Percentiles rank a stretch among this genome's conserved stretches.
Conservation (phyloP, 2,329 filamentous ascomycete species). For the Colletotrichum sp. region DNA sequence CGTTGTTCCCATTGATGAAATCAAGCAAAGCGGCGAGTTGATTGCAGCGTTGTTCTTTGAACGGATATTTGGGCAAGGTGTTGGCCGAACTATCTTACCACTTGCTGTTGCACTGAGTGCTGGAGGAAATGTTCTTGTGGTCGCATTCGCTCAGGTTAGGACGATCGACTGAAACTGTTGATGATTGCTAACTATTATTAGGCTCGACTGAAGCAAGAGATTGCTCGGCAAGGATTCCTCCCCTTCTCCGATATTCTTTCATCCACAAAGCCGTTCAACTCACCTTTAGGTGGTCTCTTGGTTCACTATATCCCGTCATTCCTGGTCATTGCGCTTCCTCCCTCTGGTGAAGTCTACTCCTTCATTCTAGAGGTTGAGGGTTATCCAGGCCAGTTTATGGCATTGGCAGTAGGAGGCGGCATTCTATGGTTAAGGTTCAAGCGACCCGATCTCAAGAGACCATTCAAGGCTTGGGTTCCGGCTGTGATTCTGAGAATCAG, state of each 20-base stretch:
- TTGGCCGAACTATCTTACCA: constrained; percentile 64
- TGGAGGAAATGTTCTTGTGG: constrained; percentile 75
- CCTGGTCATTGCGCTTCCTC: constrained; percentile 69
- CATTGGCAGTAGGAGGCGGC: constrained; percentile 60
- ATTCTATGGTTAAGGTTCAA: constrained; percentile 65
- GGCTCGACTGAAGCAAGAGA: constrained; percentile 74
- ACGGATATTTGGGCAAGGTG: constrained; percentile 61
- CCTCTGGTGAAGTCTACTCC: constrained; percentile 70
- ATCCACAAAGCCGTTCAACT: constrained; percentile 69
- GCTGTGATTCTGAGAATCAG: constrained; percentile 61
- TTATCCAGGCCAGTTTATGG: constrained; percentile 68
- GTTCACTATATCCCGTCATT: constrained; percentile 73
- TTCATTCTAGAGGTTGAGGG: constrained; percentile 77
- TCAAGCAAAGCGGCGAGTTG: constrained; percentile 69
- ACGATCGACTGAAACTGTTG: constrained; percentile 23
- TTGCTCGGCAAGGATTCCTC: constrained; percentile 73
- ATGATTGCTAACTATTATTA: constrained; percentile 32
- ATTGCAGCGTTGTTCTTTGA: constrained; percentile 74
- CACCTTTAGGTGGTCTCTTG: constrained; percentile 70
- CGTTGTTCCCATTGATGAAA: constrained; percentile 70
- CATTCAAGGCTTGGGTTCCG: constrained; percentile 68
- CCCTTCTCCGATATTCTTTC: constrained; percentile 66
- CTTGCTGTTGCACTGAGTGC: constrained; percentile 71
- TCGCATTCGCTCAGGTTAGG: constrained; percentile 66
- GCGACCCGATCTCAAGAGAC: constrained; percentile 64